A percentile compares a stretch with the other conserved stretches of the same genome.
These are phyloP conservation scores for Solanum habrochaites DNA, from an alignment of 257 asterid species.

Conservation along the genomic window DNA sequence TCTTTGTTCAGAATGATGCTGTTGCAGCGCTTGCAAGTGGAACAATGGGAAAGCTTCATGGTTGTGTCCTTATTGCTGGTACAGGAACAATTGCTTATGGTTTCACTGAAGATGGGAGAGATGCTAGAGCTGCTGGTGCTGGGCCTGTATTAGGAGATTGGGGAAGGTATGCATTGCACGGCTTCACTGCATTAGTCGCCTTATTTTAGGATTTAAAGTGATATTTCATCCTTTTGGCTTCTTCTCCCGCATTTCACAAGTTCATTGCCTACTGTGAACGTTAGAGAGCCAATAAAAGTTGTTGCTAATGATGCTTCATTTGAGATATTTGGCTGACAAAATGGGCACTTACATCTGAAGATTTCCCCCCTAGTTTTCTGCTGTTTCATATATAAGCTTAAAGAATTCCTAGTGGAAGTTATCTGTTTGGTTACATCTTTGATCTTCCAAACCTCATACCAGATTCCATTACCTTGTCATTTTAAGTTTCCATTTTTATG, in stretches of 20 bases:
- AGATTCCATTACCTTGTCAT: background rate
- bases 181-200: background rate
- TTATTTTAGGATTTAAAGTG: background rate
- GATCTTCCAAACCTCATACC: background rate
- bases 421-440: background rate
- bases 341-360: background rate
- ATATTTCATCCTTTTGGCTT: background rate
- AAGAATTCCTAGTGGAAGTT: background rate
- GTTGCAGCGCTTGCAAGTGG: conserved; percentile 91
- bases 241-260: background rate
- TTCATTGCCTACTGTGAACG: background rate
- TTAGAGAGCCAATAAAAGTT: background rate
- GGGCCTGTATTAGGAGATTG: conserved; percentile 87
- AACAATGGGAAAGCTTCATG: conserved; percentile 82
- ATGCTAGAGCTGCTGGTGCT: conserved; percentile 94
- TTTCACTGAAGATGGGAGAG: conserved; percentile 74
- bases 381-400: background rate
- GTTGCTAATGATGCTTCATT: background rate
- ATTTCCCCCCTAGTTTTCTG: background rate
- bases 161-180: conserved; percentile 87
- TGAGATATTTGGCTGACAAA: background rate
- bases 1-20: conserved; percentile 77
- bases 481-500: background rate
- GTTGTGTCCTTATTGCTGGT: conserved; percentile 87
- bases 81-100: conserved; percentile 93